Base-by-base conservation (phyloP, 805 yeast species). In the Yarrowia sp. region DNA sequence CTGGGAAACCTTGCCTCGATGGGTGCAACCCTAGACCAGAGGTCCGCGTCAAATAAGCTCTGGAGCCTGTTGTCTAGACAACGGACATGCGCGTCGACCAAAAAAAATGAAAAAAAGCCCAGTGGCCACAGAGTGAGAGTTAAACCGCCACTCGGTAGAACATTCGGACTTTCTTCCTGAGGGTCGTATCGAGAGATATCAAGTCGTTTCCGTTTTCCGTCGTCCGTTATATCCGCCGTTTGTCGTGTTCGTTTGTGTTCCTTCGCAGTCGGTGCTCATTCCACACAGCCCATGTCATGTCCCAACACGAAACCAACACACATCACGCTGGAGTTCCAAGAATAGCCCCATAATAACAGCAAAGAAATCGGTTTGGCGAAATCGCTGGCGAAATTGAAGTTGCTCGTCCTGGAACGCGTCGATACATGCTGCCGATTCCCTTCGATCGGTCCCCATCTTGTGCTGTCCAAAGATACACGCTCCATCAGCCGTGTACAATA, bases 221-320 rank as follows among this genome's bases (percentile, higher is more conserved):
- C 9, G 29, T 27, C 29, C 12, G 8, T 27, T 27, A 9, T 9
- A 27, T 14, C 36, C n/a, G 36, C 36, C n/a, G 16, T 8, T 8
- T 32, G 36, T 32, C 36, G 19, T 31, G 16, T 32, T 32, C 25
- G 8, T 38, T 25, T 12, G 13, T 3, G 16, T 13, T 12, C n/a
- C n/a, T n/a, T n/a, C n/a, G n/a, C n/a, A n/a, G n/a, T n/a, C n/a
- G n/a, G 25, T 46, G 25, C 19, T 21, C 55, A 31, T 47, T 47
- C 55, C 55, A 31, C 38, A 47, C 36, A 19, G 38, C 36, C 33
- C 51, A 44, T n/a, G n/a, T n/a, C 29, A 27, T 19, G 55, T 47
- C 55, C 55, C 55, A 47, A 47, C 55, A 47, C 55, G 55, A 47
- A 47, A 47, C 55, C 38, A 21, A 31, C 55, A 29, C 51, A 46